Evolutionary conservation across 768 basidiomycete genomes (phyloP).

Genomic region (Tremella mesenterica): DNA sequence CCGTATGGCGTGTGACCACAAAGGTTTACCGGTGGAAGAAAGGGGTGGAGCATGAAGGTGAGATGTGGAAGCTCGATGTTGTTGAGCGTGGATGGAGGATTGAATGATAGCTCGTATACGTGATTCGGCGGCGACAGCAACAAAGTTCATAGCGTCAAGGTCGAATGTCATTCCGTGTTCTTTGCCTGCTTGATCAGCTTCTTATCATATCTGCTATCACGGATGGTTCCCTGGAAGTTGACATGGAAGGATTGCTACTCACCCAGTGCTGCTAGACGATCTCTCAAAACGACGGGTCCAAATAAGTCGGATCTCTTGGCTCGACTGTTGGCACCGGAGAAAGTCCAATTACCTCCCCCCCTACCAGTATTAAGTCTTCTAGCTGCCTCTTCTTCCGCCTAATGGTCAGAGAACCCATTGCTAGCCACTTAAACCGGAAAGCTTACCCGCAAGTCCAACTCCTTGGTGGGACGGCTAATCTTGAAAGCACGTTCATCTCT

Average conservation of each 20-base stretch:
- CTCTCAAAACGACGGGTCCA: constrained; percentile 1
- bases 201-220: neutral
- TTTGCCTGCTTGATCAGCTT: constrained; percentile 9
- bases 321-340: constrained; percentile 12
- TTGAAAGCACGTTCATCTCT: constrained; percentile 3
- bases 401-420: neutral
- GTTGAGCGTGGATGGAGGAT: constrained; percentile 22
- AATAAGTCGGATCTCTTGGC: constrained; percentile 26
- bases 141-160: constrained; percentile 22
- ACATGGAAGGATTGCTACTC: neutral
- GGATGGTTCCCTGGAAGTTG: neutral
- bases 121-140: constrained; percentile 27
- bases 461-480: constrained; percentile 3
- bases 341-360: neutral
- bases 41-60: constrained; percentile 20
- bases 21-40: constrained; percentile 6
- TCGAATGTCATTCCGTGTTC: constrained; percentile 21
- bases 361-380: constrained; percentile 25
- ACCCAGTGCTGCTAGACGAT: constrained; percentile 5
- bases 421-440: neutral
- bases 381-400: constrained; percentile 36
- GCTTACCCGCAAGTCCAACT: constrained; percentile 7
- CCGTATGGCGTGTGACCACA: constrained; percentile 19
- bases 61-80: constrained; percentile 22
- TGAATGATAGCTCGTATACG: constrained; percentile 20